A percentile compares a stretch with the other conserved stretches of the same genome.
Conservation (phyloP, 139 green algal species). For the Closterium sp. region DNA sequence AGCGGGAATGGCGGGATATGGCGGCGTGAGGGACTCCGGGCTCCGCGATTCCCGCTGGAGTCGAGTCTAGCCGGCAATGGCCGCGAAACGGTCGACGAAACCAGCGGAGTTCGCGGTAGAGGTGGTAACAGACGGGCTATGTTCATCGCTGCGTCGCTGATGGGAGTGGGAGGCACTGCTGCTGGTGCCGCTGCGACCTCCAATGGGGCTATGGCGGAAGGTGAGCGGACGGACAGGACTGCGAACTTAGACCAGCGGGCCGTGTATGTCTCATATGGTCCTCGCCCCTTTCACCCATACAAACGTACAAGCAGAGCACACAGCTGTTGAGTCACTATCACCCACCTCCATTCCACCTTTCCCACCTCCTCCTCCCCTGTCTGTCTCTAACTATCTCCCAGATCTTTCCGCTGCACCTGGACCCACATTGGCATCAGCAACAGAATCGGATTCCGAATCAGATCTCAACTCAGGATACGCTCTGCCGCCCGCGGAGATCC, state of each 20-base stretch:
- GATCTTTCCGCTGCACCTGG: neutral
- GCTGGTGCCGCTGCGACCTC: neutral
- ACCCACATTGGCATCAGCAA: neutral
- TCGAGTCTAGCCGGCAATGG: neutral
- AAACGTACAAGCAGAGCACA: neutral
- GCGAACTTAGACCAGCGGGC: neutral
- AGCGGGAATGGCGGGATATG: neutral
- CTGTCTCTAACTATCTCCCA: neutral
- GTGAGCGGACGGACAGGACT: neutral
- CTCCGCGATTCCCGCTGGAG: no score
- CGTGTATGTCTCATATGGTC: no score
- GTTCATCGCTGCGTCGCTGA: neutral
- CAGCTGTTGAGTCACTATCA: neutral
- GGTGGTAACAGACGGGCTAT: neutral
- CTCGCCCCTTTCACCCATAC: neutral
- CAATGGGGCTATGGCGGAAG: neutral
- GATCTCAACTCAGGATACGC: conserved; percentile 62
- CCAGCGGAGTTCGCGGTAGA: neutral
- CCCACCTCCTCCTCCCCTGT: neutral
- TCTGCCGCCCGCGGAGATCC: conserved; percentile 79
- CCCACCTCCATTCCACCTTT: neutral
- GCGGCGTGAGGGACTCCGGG: no score
- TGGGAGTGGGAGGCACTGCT: neutral
- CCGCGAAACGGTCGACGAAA: neutral
- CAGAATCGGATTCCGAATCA: neutral